Evolutionary conservation across 2,329 filamentous ascomycete species (phyloP).

Genomic region (Penicillium sp.): DNA sequence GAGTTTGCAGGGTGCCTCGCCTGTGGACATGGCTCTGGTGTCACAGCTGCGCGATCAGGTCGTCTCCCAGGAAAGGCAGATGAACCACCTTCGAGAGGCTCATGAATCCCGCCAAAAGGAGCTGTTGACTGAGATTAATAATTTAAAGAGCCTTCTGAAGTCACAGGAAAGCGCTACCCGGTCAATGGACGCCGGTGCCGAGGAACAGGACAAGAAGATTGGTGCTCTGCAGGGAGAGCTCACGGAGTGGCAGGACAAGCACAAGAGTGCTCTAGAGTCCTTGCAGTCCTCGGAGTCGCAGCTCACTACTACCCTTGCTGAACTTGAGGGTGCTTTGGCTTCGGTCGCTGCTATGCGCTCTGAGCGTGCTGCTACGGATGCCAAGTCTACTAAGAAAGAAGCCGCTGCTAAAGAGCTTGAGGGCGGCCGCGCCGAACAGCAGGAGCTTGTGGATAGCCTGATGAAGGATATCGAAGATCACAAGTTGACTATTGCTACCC

Average conservation of each 20-base stretch:
- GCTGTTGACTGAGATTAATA: slow-evolving; percentile 68
- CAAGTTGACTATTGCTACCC: slow-evolving; percentile 67
- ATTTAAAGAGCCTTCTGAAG: slow-evolving; percentile 58
- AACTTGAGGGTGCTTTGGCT: slow-evolving; percentile 67
- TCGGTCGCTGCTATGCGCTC: slow-evolving; percentile 50
- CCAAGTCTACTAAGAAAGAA: slow-evolving; percentile 35
- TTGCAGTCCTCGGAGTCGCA: slow-evolving; percentile 71
- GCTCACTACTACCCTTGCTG: slow-evolving; percentile 67
- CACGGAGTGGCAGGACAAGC: slow-evolving; percentile 70
- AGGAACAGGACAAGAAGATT: slow-evolving; percentile 58
- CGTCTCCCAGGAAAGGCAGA: slow-evolving; percentile 78
- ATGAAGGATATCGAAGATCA: slow-evolving; percentile 78
- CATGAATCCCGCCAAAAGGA: slow-evolving; percentile 74
- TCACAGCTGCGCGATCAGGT: slow-evolving; percentile 84
- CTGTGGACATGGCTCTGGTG: slow-evolving; percentile 88
- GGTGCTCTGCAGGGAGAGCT: slow-evolving; percentile 69
- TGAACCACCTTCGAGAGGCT: slow-evolving; percentile 68
- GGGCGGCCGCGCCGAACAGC: slow-evolving; percentile 55
- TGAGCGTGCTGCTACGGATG: slow-evolving; percentile 38
- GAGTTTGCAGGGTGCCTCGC: slow-evolving; percentile 74
- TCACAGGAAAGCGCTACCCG: slow-evolving; percentile 38
- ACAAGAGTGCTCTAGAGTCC: slow-evolving; percentile 66
- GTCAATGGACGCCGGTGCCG: slow-evolving; percentile 33
- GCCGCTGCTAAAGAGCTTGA: slow-evolving; percentile 48
- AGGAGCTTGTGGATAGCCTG: slow-evolving; percentile 60